A percentile compares a stretch with the other conserved stretches of the same genome.
Evolutionary conservation across 495 filamentous ascomycete species (phyloP).

Genomic region (Xylaria cubensis): DNA sequence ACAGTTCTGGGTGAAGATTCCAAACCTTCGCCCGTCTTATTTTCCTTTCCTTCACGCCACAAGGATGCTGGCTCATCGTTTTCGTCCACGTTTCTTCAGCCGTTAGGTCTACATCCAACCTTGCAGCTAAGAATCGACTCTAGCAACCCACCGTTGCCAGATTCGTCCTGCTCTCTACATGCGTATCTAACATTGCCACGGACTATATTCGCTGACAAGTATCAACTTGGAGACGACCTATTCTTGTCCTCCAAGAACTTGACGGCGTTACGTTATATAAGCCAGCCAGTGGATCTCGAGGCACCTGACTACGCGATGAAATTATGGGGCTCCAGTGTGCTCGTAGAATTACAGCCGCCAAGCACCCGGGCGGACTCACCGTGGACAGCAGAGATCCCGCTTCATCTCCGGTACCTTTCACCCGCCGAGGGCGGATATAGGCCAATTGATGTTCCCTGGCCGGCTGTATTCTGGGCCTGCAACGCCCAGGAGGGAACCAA

Average conservation of each 20-base stretch:
- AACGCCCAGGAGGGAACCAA: slow-evolving; percentile 72
- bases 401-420: slow-evolving; percentile 86
- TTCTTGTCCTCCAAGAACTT: slow-evolving; percentile 81
- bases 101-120: slow-evolving; percentile 88
- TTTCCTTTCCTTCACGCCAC: slow-evolving; percentile 91
- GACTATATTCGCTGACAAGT: slow-evolving; percentile 82
- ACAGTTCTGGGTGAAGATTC: slow-evolving; percentile 78
- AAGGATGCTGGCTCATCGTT: slow-evolving; percentile 60
- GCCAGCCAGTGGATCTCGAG: slow-evolving; percentile 89
- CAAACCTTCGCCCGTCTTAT: slow-evolving; percentile 71
- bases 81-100: slow-evolving; percentile 63
- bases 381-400: slow-evolving; percentile 80
- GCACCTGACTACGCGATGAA: slow-evolving; percentile 81
- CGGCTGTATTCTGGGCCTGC: slow-evolving; percentile 94
- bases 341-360: slow-evolving; percentile 75
- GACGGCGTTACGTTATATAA: slow-evolving; percentile 66
- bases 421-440: slow-evolving; percentile 61
- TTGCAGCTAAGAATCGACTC: slow-evolving; percentile 64
- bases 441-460: slow-evolving; percentile 66
- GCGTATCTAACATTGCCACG: slow-evolving; percentile 89
- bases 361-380: slow-evolving; percentile 34
- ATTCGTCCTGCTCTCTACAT: slow-evolving; percentile 70
- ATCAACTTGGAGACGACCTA: slow-evolving; percentile 76
- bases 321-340: slow-evolving; percentile 80
- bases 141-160: slow-evolving; percentile 46